These are phyloP conservation scores for Litchi chinensis DNA, from an alignment of 345 rosid genomes.

Conservation along the genomic window DNA sequence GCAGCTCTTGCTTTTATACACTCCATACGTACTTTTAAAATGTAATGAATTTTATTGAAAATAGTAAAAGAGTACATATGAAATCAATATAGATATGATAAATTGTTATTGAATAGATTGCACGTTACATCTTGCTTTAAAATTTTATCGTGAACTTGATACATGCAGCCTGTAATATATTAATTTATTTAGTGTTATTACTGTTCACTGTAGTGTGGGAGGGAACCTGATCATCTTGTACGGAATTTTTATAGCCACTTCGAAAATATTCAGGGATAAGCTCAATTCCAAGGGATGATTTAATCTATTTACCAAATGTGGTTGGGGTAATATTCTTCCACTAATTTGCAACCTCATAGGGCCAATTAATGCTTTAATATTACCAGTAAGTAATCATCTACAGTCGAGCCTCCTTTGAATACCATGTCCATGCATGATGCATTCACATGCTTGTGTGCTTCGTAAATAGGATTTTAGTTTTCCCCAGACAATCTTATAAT, in stretches of 20 bases:
- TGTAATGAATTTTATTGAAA: too few species aligned
- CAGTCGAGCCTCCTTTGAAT: background rate
- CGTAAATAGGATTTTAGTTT: background rate
- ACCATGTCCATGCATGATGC: too few species aligned
- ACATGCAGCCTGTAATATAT: too few species aligned
- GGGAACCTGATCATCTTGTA: too few species aligned
- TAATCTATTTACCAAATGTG: background rate
- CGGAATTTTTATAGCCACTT: too few species aligned
- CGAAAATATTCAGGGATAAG: background rate
- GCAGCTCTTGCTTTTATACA: background rate
- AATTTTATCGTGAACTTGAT: too few species aligned
- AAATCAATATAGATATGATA: too few species aligned
- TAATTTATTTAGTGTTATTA: too few species aligned
- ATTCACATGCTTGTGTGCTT: background rate
- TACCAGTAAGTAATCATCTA: background rate
- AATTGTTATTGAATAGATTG: too few species aligned
- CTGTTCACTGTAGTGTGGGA: too few species aligned
- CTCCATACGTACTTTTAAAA: background rate
- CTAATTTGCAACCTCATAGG: background rate
- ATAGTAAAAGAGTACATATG: too few species aligned
- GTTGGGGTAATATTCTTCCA: background rate
- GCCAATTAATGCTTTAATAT: background rate
- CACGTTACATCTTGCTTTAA: too few species aligned
- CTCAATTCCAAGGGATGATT: background rate
- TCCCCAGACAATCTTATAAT: background rate